Conservation (phyloP, 345 rosid species). For the Eucalyptus polybractea region DNA sequence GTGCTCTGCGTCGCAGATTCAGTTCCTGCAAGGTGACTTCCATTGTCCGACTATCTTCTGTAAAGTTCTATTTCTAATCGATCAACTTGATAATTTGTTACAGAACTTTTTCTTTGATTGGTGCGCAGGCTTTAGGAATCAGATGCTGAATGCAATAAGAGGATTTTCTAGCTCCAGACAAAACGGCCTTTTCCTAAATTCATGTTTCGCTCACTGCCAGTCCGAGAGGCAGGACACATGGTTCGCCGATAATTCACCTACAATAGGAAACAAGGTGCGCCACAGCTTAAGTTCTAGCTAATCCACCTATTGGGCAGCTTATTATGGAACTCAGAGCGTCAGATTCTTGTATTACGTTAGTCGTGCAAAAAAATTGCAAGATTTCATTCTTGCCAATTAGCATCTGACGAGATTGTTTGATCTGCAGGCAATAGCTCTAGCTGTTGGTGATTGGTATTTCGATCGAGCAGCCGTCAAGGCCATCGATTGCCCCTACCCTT, state of each 20-base stretch:
- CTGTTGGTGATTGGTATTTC: slow-evolving; percentile 96
- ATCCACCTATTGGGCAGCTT: background rate
- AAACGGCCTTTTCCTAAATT: slow-evolving; percentile 80
- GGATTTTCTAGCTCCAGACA: slow-evolving; percentile 58
- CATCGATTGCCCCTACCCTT: slow-evolving; percentile 82
- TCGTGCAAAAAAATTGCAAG: background rate
- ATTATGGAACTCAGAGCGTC: background rate
- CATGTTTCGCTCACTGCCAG: slow-evolving; percentile 96
- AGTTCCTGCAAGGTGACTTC: slow-evolving; percentile 59
- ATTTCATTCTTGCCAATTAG: background rate
- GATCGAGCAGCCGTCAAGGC: slow-evolving; percentile 48
- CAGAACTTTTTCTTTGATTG: background rate
- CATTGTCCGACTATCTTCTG: background rate
- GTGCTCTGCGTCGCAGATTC: slow-evolving; percentile 57
- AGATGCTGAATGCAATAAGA: slow-evolving; percentile 54
- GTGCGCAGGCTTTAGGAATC: slow-evolving; percentile 63
- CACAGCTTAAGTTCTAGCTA: background rate
- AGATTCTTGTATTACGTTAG: background rate
- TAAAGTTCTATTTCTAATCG: background rate
- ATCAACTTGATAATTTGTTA: background rate
- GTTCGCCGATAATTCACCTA: slow-evolving; percentile 88
- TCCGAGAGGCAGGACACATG: slow-evolving; percentile 94
- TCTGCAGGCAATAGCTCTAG: slow-evolving; percentile 71
- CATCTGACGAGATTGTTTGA: background rate
- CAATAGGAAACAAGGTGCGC: slow-evolving; percentile 4